Base-by-base conservation (phyloP, 805 yeast genomes). In the Zygoascus tannicola region DNA sequence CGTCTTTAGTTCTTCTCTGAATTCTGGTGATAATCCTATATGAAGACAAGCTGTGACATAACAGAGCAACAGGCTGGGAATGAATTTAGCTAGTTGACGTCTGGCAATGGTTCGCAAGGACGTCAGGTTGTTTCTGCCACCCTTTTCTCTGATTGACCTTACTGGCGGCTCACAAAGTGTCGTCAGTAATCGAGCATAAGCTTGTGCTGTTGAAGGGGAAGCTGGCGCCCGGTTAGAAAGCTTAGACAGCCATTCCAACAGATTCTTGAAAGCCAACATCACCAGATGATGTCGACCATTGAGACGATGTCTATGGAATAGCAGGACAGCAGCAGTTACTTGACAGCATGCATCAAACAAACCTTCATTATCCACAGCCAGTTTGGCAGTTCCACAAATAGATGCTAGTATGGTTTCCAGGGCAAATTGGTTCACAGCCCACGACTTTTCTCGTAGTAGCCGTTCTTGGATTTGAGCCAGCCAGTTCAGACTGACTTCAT, bases 161-260 rank as follows among this genome's bases (percentile, higher is more conserved):
- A 64, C 59, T 7, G 73, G 67, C 2, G 95, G 94, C 52, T 85
- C 94, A 65, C 94, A 85, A 28, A 82, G 63, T 53, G 81, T 81
- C 19, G 71, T 65, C 38, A 86, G 57, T 16, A 84, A 63, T 52
- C 95, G 71, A 4, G 81, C 59, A 42, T 66, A 72, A 3, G 79
- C 59, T 10, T 63, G 54, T n/a, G n/a, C n/a, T n/a, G n/a, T n/a
- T 0, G 80, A 81, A 21, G 77, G 66, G 5, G 55, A 57, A 26
- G 52, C 21, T 5, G 38, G 22, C 10, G 43, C 22, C 26, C 43
- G 39, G 16, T 51, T 47, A 2, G 48, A 36, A 4, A 35, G 22
- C 35, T 40, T 58, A 43, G 66, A 63, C 52, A 83, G 53, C 1
- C 71, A 59, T 39, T 66, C 71, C 56, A 90, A 61, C 40, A 80